phyloP scores from a whole-genome alignment of 139 green algal genomes.

The Chara braunii region DNA sequence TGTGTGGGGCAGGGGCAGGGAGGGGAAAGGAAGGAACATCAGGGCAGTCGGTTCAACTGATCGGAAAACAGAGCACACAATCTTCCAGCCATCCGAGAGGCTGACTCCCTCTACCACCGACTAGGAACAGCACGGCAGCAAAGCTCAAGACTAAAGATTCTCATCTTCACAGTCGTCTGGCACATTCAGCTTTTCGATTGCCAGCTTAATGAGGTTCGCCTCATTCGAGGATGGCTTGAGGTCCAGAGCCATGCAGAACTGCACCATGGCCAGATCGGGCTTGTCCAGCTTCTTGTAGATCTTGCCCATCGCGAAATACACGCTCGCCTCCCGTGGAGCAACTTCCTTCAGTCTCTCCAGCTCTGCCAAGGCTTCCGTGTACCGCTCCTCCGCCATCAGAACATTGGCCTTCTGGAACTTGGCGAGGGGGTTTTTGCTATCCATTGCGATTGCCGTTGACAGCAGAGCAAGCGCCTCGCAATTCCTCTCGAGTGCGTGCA shows the following conservation, averaged over 20 bases:
- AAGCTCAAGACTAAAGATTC: slow-evolving; percentile 40
- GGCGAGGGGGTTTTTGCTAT: slow-evolving; percentile 82
- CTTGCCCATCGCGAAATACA: slow-evolving; percentile 86
- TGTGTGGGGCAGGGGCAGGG: no score
- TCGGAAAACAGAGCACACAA: no score
- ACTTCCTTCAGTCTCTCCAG: slow-evolving; percentile 64
- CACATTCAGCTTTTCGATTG: slow-evolving; percentile 69
- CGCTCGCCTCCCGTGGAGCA: slow-evolving; percentile 70
- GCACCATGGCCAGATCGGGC: slow-evolving; percentile 60
- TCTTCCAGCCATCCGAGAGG: no score
- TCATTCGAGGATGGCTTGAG: slow-evolving; percentile 70
- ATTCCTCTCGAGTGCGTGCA: slow-evolving; percentile 59
- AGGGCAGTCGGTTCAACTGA: no score
- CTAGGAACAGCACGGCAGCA: no score
- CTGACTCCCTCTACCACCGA: no score
- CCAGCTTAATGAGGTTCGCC: slow-evolving; percentile 70
- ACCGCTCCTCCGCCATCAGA: slow-evolving; percentile 56
- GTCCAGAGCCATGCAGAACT: slow-evolving; percentile 70
- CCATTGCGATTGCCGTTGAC: slow-evolving; percentile 61
- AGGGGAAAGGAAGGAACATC: no score
- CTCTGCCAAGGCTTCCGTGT: slow-evolving; percentile 61
- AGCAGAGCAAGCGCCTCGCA: slow-evolving; percentile 65
- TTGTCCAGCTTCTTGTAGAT: slow-evolving; percentile 65
- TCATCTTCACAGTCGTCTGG: slow-evolving; percentile 67
- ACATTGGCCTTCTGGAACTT: slow-evolving; percentile 76